Conservation (phyloP, 106 monocot genomes). For the Xerophyta viscosa region DNA sequence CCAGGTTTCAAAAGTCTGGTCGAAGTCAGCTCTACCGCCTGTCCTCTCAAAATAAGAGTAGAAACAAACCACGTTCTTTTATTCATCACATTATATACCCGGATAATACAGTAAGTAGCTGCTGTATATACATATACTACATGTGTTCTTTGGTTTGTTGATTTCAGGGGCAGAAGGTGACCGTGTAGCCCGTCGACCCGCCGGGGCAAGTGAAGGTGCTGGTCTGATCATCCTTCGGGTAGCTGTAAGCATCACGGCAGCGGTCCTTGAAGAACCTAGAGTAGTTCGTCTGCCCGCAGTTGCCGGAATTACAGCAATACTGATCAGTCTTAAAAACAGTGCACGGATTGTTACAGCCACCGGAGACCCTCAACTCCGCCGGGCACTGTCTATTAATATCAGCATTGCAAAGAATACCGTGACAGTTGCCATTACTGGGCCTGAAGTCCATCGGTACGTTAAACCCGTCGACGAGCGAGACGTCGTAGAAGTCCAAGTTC, state of each 20-base stretch:
- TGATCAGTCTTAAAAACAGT: slow-evolving; percentile 30
- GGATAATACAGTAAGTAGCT: no score
- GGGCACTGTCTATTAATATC: slow-evolving; percentile 18
- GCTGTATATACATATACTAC: no score
- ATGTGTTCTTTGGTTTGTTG: no score
- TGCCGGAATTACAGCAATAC: slow-evolving; percentile 26
- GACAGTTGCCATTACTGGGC: slow-evolving; percentile 9
- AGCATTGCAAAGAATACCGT: slow-evolving; percentile 14
- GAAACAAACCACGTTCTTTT: no score
- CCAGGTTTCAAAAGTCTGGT: no score
- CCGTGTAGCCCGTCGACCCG: slow-evolving; percentile 12
- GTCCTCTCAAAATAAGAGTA: no score
- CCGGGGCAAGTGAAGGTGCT: slow-evolving; percentile 24
- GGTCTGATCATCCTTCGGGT: slow-evolving; percentile 25
- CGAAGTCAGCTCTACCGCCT: no score
- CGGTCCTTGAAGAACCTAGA: slow-evolving; percentile 18
- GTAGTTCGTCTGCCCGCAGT: slow-evolving; percentile 11
- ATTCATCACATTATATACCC: no score
- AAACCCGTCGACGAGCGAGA: slow-evolving; percentile 35
- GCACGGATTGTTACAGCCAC: slow-evolving; percentile 48
- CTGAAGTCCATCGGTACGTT: slow-evolving; percentile 36
- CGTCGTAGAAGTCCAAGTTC: slow-evolving; percentile 21
- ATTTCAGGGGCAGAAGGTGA: slow-evolving; percentile 22
- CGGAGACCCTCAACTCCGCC: slow-evolving; percentile 6
- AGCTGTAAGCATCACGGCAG: slow-evolving; percentile 25